Evolutionary conservation across 2,329 filamentous ascomycete genomes (phyloP).

Genomic region (Colletotrichum siamense): DNA sequence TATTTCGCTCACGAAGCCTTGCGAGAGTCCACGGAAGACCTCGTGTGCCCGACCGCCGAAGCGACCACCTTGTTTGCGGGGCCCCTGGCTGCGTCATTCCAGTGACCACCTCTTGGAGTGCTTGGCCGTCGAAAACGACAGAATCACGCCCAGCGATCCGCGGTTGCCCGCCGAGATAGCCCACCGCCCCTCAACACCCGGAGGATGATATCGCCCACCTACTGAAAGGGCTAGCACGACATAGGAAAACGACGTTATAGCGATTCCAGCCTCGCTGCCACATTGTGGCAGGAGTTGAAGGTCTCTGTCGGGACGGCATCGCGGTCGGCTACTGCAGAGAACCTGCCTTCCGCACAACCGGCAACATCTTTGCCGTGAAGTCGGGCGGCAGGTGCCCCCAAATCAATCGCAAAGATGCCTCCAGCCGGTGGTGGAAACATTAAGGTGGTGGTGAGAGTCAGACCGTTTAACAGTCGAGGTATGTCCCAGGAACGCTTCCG

Average conservation of each 20-base stretch:
- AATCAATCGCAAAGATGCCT: conserved; percentile 55
- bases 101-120: background rate
- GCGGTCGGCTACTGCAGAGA: background rate
- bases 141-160: conserved; percentile 7
- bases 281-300: background rate
- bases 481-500: conserved; percentile 29
- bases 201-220: background rate
- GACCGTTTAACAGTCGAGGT: conserved; percentile 97
- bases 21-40: background rate
- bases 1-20: background rate
- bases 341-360: conserved; percentile 14
- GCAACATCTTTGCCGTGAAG: conserved; percentile 1
- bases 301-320: background rate
- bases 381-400: conserved; percentile 18
- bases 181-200: background rate
- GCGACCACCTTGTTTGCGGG: conserved; percentile 5
- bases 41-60: background rate
- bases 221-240: background rate
- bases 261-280: background rate
- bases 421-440: conserved; percentile 88
- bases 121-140: conserved; percentile 6
- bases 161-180: background rate
- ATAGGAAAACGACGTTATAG: background rate
- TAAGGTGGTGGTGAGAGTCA: conserved; percentile 97
- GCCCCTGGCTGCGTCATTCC: conserved; percentile 19